Conservation (phyloP, 495 filamentous ascomycete species). For the Poronia punctata region DNA sequence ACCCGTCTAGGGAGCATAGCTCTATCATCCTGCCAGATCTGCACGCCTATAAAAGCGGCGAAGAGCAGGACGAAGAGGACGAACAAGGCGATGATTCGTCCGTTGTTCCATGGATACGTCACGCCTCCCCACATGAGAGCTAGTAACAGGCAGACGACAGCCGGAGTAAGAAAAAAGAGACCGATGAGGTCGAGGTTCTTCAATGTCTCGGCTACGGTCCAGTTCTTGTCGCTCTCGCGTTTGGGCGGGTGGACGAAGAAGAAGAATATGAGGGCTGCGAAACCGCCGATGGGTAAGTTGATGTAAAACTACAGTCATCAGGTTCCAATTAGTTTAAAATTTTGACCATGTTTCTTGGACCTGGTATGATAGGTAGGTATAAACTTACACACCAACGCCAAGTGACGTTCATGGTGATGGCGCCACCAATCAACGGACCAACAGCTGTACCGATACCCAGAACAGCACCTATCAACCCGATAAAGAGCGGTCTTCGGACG, state of each 20-base stretch:
- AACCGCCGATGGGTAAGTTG: slow-evolving; percentile 52
- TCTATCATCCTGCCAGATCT: slow-evolving; percentile 15
- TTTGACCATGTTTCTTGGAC: too few species aligned
- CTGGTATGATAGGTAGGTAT: too few species aligned
- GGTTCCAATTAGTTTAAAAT: too few species aligned
- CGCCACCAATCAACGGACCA: slow-evolving; percentile 32
- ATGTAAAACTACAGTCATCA: too few species aligned
- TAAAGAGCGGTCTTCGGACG: slow-evolving; percentile 32
- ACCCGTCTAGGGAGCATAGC: slow-evolving; percentile 32
- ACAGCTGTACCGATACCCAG: not conserved
- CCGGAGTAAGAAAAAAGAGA: slow-evolving; percentile 52
- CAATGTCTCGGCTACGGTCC: slow-evolving; percentile 14
- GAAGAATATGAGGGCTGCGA: slow-evolving; percentile 48
- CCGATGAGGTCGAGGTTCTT: slow-evolving; percentile 55
- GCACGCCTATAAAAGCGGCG: slow-evolving; percentile 36
- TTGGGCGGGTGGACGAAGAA: slow-evolving; percentile 36
- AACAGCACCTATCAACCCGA: slow-evolving; percentile 28
- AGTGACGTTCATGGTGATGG: slow-evolving; percentile 35
- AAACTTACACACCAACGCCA: too few species aligned
- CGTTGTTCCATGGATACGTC: slow-evolving; percentile 51
- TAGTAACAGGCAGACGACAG: slow-evolving; percentile 57
- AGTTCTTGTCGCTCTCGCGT: slow-evolving; percentile 22
- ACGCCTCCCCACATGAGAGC: slow-evolving; percentile 71
- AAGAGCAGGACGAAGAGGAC: slow-evolving; percentile 53
- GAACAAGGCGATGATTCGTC: slow-evolving; percentile 55